Base-by-base conservation (phyloP, 2,329 filamentous ascomycete species). In the Colletotrichum navitas region DNA sequence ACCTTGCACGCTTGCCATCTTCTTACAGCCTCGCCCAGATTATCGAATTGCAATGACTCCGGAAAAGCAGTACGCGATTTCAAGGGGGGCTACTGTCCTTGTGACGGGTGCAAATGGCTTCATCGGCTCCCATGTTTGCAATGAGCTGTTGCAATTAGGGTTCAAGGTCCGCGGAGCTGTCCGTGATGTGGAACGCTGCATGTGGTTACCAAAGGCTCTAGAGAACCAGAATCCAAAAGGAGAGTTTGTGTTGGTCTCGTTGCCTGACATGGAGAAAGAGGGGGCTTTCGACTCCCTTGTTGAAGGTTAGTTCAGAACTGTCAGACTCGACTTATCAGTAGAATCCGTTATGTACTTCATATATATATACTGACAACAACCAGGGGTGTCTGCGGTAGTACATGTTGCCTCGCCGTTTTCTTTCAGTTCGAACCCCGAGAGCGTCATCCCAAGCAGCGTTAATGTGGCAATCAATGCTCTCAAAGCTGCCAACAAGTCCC, bases 91-190 rank as follows among this genome's bases (percentile, higher is more conserved):
- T 7, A 66, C 56, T 10, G 75, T 84, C 32, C 78, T 81, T 26
- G 81, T 84, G 45, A 84, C 83, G 3, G 83, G 83, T 29, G 80
- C 79, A 68, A 85, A 84, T 72, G 83, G 83, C 71, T 83, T 83
- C 73, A 81, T 84, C 47, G 83, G 79, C 14, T 79, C 81, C 51
- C 81, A 84, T 72, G 80, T 81, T 62, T 76, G 80, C 60, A 80
- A 80, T 1, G 75, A 78, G 0, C 76, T 84, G 16, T 78, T 85
- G 1, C 39, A 74, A 2, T 70, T 78, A 1, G 82, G 81, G 1
- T 83, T 82, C 69, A 74, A 66, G 10, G 83, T 84, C 21, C 76
- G 82, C 24, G 83, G 82, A 32, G 83, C 82, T 12, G 83, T 83
- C 4, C 79, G 82, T 21, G 76, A 76, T n/a, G 63, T 68, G 2